A percentile compares a stretch with the other conserved stretches of the same genome.
Evolutionary conservation across 2,329 filamentous ascomycete species (phyloP).

Genomic region (Colletotrichum australisinense): DNA sequence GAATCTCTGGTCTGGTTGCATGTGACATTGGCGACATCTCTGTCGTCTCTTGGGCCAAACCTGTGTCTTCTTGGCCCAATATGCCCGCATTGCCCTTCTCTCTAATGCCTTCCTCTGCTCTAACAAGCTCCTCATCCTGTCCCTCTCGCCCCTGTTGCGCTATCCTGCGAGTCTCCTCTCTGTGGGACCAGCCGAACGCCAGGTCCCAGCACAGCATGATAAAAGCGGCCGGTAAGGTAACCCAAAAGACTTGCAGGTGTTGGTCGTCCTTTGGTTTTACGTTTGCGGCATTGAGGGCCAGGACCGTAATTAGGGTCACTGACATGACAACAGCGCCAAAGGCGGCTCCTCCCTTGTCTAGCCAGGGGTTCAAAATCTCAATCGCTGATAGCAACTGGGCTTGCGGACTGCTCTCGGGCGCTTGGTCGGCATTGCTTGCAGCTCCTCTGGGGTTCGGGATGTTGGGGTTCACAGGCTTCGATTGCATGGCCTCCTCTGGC

Average conservation of each 20-base stretch:
- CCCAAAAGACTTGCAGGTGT: constrained; percentile 69
- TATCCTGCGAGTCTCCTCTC: constrained; percentile 72
- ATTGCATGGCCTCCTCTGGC: constrained; percentile 64
- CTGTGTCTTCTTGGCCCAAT: neutral
- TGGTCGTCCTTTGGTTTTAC: constrained; percentile 56
- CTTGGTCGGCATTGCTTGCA: constrained; percentile 64
- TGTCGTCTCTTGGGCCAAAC: neutral
- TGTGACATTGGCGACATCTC: neutral
- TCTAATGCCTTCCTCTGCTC: neutral
- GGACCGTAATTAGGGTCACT: constrained; percentile 71
- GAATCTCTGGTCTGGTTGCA: neutral
- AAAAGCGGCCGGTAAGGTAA: constrained; percentile 75
- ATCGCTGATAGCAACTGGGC: neutral
- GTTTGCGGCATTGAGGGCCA: constrained; percentile 73
- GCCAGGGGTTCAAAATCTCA: constrained; percentile 80
- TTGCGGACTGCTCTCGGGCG: constrained; percentile 36
- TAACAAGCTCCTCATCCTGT: constrained; percentile 11
- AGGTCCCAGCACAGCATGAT: constrained; percentile 78
- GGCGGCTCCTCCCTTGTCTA: constrained; percentile 73
- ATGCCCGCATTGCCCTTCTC: neutral
- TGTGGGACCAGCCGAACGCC: constrained; percentile 70
- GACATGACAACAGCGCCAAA: constrained; percentile 77
- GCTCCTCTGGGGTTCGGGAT: constrained; percentile 73
- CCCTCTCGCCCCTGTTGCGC: constrained; percentile 62
- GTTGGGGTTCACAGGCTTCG: constrained; percentile 76